These are phyloP conservation scores for Pythium monospermum DNA, from an alignment of 352 stramenopile species.

Conservation along the genomic window DNA sequence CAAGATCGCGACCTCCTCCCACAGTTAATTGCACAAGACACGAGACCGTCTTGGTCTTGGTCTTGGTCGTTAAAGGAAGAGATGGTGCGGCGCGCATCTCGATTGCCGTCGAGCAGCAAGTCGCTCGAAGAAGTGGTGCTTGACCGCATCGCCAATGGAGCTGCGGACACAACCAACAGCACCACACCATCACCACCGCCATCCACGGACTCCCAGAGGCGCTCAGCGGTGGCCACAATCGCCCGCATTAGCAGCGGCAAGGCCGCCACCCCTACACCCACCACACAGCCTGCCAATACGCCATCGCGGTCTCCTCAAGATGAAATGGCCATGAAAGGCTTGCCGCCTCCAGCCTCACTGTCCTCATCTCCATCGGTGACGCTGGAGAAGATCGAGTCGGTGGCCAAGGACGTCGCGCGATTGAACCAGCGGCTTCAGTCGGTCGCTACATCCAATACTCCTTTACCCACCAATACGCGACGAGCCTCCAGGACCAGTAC, in stretches of 20 bases:
- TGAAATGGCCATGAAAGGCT: background rate
- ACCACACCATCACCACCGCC: background rate
- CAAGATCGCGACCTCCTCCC: no score
- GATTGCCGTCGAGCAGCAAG: conserved; percentile 43
- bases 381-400: conserved; percentile 19
- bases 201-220: no score
- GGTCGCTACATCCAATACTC: conserved; percentile 4
- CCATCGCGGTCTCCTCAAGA: no score
- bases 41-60: no score
- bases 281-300: background rate
- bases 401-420: conserved; percentile 21
- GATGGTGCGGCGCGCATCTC: conserved; percentile 62
- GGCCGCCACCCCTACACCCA: background rate
- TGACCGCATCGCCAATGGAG: conserved; percentile 31
- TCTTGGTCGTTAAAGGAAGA: no score
- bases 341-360: background rate
- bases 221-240: no score
- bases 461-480: background rate
- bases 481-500: no score
- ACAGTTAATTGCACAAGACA: no score
- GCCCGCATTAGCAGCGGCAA: no score
- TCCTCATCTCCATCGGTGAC: conserved; percentile 6
- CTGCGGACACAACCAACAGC: background rate
- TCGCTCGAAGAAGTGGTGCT: conserved; percentile 72
- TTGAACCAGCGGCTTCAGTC: conserved; percentile 24